These are phyloP conservation scores for Ramaria sp. DNA, from an alignment of 768 basidiomycete species.

Conservation along the genomic window DNA sequence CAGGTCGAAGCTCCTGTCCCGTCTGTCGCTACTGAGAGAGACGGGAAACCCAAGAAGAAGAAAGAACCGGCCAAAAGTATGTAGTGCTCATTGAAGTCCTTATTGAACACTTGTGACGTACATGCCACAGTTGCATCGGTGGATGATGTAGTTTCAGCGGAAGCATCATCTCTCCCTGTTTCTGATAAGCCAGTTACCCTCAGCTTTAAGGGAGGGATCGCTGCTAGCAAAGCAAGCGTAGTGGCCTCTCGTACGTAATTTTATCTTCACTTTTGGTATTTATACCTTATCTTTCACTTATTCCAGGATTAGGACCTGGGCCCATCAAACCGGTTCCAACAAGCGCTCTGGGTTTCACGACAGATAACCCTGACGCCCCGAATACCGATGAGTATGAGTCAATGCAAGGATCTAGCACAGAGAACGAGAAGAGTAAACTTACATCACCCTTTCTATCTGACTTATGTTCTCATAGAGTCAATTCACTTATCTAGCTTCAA, in stretches of 20 bases:
- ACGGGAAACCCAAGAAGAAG: conserved; percentile 35
- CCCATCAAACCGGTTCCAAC: conserved; percentile 1
- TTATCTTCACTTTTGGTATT: neutral
- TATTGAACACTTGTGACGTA: neutral
- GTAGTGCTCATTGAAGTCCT: neutral
- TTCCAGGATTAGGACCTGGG: neutral
- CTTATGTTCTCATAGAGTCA: neutral
- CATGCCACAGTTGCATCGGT: conserved; percentile 20
- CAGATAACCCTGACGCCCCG: conserved; percentile 36
- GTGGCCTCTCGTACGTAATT: conserved; percentile 24
- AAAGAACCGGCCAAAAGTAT: conserved; percentile 45
- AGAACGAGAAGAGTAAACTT: conserved; percentile 40
- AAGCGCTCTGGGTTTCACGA: conserved; percentile 51
- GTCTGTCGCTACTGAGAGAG: conserved; percentile 30
- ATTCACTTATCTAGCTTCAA: conserved; percentile 10
- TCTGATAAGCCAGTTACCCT: conserved; percentile 76
- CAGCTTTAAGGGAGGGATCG: conserved; percentile 39
- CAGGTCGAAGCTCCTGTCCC: conserved; percentile 46
- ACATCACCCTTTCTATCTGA: neutral
- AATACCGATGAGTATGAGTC: conserved; percentile 29
- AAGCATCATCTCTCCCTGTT: conserved; percentile 59
- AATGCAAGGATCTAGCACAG: conserved; percentile 17
- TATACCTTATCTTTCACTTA: neutral
- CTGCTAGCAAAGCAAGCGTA: conserved; percentile 17
- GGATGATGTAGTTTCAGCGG: conserved; percentile 21